These are phyloP conservation scores for Entomortierella lignicola DNA, from an alignment of 192 early-diverging fungal species.

Conservation along the genomic window DNA sequence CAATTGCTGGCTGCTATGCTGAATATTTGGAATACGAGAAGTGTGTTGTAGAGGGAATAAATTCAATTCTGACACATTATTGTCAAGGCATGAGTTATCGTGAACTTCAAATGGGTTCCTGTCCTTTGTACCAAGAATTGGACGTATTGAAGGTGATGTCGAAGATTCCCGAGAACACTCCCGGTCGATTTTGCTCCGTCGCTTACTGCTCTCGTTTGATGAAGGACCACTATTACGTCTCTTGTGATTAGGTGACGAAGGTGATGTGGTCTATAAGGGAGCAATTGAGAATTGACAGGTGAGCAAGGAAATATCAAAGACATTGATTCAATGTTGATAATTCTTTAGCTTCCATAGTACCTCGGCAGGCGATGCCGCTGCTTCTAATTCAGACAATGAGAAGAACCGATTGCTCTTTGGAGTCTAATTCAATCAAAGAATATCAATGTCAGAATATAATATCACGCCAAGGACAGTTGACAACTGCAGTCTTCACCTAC, in stretches of 20 bases:
- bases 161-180: neutral
- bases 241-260: constrained; percentile 4
- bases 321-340: neutral
- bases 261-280: neutral
- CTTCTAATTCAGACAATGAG: neutral
- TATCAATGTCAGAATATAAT: neutral
- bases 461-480: too few species aligned
- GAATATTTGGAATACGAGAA: neutral
- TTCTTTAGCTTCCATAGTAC: neutral
- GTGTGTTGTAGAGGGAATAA: neutral
- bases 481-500: too few species aligned
- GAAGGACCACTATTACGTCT: constrained; percentile 11
- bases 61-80: neutral
- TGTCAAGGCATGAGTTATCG: neutral
- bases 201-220: neutral
- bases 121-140: neutral
- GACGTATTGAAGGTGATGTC: neutral
- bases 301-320: neutral
- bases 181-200: neutral
- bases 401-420: neutral
- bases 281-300: neutral
- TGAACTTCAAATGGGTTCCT: constrained; percentile 28
- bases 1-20: constrained; percentile 10
- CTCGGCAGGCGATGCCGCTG: neutral
- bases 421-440: neutral